Evolutionary conservation across 1,284 basidiomycete genomes (phyloP).

Genomic region (Amylostereum areolatum): DNA sequence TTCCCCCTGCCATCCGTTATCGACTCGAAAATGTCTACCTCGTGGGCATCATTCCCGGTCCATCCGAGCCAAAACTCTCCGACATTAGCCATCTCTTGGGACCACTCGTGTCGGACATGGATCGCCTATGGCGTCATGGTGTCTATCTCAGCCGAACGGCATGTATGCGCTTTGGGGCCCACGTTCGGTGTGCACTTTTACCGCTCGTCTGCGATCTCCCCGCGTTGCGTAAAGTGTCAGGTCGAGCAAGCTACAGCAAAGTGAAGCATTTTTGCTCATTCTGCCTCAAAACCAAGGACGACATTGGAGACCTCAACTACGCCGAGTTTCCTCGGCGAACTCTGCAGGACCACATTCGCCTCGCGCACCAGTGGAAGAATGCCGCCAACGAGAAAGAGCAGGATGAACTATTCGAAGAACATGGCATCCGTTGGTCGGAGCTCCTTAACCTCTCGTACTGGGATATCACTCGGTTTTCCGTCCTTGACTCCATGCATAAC

Average conservation of each 20-base stretch:
- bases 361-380: constrained; percentile 12
- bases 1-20: constrained; percentile 20
- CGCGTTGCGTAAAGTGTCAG: constrained; percentile 19
- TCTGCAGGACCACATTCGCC: constrained; percentile 8
- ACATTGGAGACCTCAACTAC: constrained; percentile 13
- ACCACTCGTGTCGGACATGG: constrained; percentile 13
- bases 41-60: constrained; percentile 20
- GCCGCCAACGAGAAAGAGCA: constrained; percentile 10
- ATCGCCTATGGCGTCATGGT: constrained; percentile 23
- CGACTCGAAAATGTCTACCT: constrained; percentile 21
- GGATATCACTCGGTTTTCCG: constrained; percentile 22
- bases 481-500: constrained; percentile 33
- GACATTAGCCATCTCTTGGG: constrained; percentile 5
- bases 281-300: constrained; percentile 19
- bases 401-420: constrained; percentile 11
- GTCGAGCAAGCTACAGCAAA: constrained; percentile 13
- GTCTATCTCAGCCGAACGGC: constrained; percentile 19
- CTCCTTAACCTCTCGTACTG: constrained; percentile 32
- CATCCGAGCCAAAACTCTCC: constrained; percentile 8
- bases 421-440: constrained; percentile 29
- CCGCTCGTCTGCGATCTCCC: constrained; percentile 23
- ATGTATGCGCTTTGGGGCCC: constrained; percentile 14
- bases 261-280: background rate
- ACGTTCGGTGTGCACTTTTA: constrained; percentile 16
- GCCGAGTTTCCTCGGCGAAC: background rate